Conservation (phyloP, 1,139 yeast species). For the Entelexis paramagnoliae region DNA sequence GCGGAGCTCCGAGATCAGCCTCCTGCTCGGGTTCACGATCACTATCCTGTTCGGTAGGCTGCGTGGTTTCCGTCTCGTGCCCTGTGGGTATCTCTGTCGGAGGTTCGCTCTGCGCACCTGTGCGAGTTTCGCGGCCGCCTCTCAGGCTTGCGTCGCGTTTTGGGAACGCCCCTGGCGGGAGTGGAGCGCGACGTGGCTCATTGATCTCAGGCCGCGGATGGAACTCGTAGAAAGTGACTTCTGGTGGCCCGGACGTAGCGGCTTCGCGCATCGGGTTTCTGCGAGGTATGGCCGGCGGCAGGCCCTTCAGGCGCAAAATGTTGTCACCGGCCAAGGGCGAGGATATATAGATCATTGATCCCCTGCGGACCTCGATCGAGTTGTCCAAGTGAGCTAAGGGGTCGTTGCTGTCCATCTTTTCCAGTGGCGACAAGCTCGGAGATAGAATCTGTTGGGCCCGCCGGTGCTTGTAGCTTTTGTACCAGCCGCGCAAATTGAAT, state of each 20-base stretch:
- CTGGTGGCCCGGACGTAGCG: background rate
- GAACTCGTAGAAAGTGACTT: background rate
- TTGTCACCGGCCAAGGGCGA: slow-evolving; percentile 13
- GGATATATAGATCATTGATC: background rate
- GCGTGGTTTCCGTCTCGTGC: too few species aligned
- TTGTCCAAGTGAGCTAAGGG: slow-evolving; percentile 3
- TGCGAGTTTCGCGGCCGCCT: background rate
- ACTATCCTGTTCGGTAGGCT: too few species aligned
- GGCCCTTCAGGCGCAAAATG: slow-evolving; percentile 4
- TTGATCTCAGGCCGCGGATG: slow-evolving; percentile 8
- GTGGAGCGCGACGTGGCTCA: slow-evolving; percentile 10
- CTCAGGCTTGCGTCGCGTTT: background rate
- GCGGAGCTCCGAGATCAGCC: too few species aligned
- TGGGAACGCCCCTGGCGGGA: slow-evolving; percentile 4
- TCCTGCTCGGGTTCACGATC: too few species aligned
- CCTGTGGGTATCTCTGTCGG: too few species aligned
- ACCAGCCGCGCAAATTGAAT: slow-evolving; percentile 9
- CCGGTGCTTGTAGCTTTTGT: background rate
- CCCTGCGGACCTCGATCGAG: background rate
- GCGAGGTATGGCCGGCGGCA: background rate
- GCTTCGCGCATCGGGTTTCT: background rate
- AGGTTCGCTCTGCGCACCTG: too few species aligned
- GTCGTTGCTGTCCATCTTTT: background rate
- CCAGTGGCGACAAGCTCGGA: background rate
- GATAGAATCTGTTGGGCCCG: background rate